phyloP scores from a whole-genome alignment of 108 stramenopile species.

The Nitzschia inconspicua region DNA sequence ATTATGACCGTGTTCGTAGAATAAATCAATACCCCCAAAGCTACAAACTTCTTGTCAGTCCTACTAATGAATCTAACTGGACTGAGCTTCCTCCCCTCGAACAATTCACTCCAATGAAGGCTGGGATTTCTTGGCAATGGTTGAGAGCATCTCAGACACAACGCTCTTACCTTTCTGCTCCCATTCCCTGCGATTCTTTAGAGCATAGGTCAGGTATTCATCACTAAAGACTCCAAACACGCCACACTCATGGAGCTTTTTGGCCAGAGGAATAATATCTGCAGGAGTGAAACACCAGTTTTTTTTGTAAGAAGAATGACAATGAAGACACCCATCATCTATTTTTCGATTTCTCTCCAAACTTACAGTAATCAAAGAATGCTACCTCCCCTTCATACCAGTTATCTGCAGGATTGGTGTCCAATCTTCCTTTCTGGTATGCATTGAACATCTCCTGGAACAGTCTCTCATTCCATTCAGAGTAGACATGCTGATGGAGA shows the following conservation, averaged over 20 bases:
- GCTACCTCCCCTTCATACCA: slow-evolving; percentile 51
- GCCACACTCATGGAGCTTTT: slow-evolving; percentile 36
- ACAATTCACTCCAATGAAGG: no score
- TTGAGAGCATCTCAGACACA: slow-evolving; percentile 1
- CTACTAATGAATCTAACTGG: no score
- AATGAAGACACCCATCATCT: no score
- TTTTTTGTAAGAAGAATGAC: no score
- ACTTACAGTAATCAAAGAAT: no score
- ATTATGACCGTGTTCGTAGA: no score
- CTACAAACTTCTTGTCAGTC: no score
- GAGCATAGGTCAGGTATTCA: slow-evolving; percentile 16
- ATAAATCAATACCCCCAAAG: no score
- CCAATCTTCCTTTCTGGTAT: background rate
- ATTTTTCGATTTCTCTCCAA: no score
- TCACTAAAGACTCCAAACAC: slow-evolving; percentile 25
- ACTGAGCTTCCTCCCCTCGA: no score
- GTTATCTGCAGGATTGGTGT: slow-evolving; percentile 20
- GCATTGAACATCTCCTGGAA: slow-evolving; percentile 19
- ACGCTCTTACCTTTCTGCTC: slow-evolving; percentile 17
- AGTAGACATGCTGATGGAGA: slow-evolving; percentile 23
- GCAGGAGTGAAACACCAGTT: no score
- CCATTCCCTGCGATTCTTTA: slow-evolving; percentile 31
- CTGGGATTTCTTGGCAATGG: no score
- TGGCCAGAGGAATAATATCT: slow-evolving; percentile 48
- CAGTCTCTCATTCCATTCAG: slow-evolving; percentile 13